Conservation (phyloP, 306 rosid species). For the Cucurbita moschata region DNA sequence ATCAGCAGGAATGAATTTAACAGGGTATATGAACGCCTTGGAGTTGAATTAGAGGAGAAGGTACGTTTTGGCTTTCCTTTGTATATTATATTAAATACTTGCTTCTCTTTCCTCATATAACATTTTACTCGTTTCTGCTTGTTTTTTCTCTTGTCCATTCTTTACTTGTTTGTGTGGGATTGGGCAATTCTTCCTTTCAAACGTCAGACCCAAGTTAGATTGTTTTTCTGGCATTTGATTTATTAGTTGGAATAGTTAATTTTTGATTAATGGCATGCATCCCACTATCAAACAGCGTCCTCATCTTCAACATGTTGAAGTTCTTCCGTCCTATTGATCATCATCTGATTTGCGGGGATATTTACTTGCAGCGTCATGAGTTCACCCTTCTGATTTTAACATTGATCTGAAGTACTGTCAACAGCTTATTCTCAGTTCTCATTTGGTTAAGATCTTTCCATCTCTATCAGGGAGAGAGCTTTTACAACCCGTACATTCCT, state of each 20-base stretch:
- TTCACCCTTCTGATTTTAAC: background rate
- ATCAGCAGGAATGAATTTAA: slow-evolving; percentile 78
- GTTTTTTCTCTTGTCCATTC: background rate
- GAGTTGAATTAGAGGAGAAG: slow-evolving; percentile 70
- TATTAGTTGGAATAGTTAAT: background rate
- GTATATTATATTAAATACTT: background rate
- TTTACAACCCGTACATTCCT: slow-evolving; percentile 74
- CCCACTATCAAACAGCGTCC: background rate
- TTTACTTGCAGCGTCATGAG: background rate
- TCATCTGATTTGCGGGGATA: background rate
- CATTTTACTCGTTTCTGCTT: background rate
- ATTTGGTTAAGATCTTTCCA: background rate
- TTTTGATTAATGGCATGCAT: background rate
- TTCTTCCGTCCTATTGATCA: background rate
- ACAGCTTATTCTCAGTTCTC: background rate
- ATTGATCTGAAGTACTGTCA: background rate
- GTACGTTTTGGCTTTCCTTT: slow-evolving; percentile 17
- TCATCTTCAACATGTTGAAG: background rate
- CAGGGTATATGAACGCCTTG: slow-evolving; percentile 72
- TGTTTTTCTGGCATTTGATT: background rate
- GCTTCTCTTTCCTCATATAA: background rate
- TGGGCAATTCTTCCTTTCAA: background rate
- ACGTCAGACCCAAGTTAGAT: background rate
- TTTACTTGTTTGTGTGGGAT: background rate
- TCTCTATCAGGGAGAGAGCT: slow-evolving; percentile 87